Evolutionary conservation across 2,329 filamentous ascomycete genomes (phyloP), one percentile per base, ranked within the genome.

Genomic region (Ramularia collo-cygni): DNA sequence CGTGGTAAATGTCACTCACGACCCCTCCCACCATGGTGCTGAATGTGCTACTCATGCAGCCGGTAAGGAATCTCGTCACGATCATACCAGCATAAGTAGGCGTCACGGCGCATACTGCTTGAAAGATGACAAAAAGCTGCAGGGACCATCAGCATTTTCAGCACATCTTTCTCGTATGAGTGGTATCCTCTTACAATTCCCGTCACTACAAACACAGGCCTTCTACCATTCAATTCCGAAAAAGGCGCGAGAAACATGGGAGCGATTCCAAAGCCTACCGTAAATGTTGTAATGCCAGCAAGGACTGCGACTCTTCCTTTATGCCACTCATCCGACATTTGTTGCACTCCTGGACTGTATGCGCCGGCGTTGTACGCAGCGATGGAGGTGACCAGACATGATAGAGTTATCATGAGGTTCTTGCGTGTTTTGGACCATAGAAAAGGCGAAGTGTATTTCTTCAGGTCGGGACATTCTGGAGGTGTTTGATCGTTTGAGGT

Each of bases 11-110:
- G 56, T 95, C 89, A 36, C 83, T 83, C 28, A 95, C 82, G 3
- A 95, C 84, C 3, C 89, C 89, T n/a, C 89, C 89, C 0, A 94
- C 83, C 74, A 95, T 89, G 15, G 86, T 92, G 31, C 83, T 87
- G 58, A 93, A 94, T 0, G 75, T 79, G 35, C 81, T 87, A 4
- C 77, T 81, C 5, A 84, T 85, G n/a, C 79, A 77, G 1, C 89
- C 89, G 8, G 79, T 75, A 33, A 92, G 71, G 58, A 95, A 84
- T 1, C 89, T 76, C 0, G 80, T 76, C 2, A 88, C 64, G 1
- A 94, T 61, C 74, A 95, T 83, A 2, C 83, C 86, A 0, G 75
- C 76, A 47, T 85, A 77, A 2, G 76, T 76, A 0, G 71, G 69
- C 4, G 86, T 84, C 0, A 85, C 68, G 4, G 83, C 85, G 57